Percentiles rank a stretch among this genome's conserved stretches.
phyloP scores from a whole-genome alignment of 345 rosid species.

The Citrus medica region DNA sequence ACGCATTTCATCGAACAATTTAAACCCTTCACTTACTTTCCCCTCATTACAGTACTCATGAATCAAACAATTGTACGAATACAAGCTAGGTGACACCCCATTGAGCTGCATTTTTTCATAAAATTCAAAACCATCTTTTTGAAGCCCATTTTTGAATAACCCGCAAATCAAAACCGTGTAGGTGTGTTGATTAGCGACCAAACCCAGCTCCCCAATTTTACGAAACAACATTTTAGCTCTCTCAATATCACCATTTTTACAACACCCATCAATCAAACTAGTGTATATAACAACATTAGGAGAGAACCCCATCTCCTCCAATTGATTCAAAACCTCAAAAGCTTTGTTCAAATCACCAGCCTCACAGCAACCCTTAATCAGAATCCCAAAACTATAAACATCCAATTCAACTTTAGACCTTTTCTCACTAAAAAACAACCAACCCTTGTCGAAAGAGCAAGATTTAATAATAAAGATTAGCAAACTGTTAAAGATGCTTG shows the following conservation, averaged over 20 bases:
- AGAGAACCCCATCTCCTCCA: conserved; percentile 45
- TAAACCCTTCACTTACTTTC: conserved; percentile 34
- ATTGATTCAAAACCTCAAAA: conserved; percentile 39
- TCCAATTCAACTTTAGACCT: conserved; percentile 40
- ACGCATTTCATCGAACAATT: conserved; percentile 80
- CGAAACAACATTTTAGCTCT: conserved; percentile 51
- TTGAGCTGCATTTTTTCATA: conserved; percentile 57
- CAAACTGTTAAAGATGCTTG: conserved; percentile 45
- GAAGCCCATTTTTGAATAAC: conserved; percentile 53
- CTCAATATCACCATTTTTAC: conserved; percentile 57
- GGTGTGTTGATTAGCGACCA: conserved; percentile 65
- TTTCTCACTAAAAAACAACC: conserved; percentile 36
- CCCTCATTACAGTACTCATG: conserved; percentile 48
- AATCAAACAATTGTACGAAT: conserved; percentile 63
- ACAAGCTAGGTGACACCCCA: conserved; percentile 54
- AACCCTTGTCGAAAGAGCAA: conserved; percentile 35
- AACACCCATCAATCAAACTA: conserved; percentile 78
- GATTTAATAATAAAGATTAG: conserved; percentile 38
- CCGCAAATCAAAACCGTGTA: conserved; percentile 75
- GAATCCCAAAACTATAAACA: conserved; percentile 63
- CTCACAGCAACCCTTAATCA: conserved; percentile 69
- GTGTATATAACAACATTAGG: conserved; percentile 67
- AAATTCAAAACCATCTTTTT: conserved; percentile 51
- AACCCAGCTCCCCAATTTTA: conserved; percentile 49
- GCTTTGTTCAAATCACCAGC: conserved; percentile 46